Evolutionary conservation across 2,329 filamentous ascomycete genomes (phyloP), one percentile per base, ranked within the genome.

Genomic region (Cadophora luteo-olivacea): DNA sequence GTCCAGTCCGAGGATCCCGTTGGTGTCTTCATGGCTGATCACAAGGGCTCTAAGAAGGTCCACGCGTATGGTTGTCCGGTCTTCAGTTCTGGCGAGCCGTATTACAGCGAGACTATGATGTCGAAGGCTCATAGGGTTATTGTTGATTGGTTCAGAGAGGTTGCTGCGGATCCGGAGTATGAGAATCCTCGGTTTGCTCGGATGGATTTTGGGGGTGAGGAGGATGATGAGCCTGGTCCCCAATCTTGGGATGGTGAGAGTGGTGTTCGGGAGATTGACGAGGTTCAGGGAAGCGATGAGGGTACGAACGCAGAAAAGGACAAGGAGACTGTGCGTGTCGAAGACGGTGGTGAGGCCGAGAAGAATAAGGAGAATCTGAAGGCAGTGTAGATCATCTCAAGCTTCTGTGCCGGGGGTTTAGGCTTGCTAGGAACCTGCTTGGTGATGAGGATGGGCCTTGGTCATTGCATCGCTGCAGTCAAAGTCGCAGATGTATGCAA

Each of bases 61-160:
- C 63, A 82, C 0, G 72, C 78, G 12, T 81, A 86, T 54, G 90
- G 91, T 5, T 91, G 87, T 71, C 91, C 91, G 4, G 85, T 89
- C 70, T 91, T 91, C 78, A 90, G 90, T n/a, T 86, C 89, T 1
- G 90, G 90, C 3, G 87, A 91, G 70, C 74, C 79, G 0, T 76
- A 83, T 41, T 83, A 88, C 74, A 81, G 81, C 8, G 92, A 97
- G 77, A 82, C 83, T 48, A 85, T 92, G 69, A 84, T 94, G 64
- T 81, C 90, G 14, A 78, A 77, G 12, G 84, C 86, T 0, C 85
- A 87, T 70, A 73, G 77, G 14, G 78, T 81, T 2, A 85, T 92
- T 32, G 78, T 93, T 1, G 78, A 81, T 49, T 94, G 89, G 84
- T 81, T 94, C 45, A 80, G 87, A 61, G 81, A 86, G 48, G 84